A percentile compares a stretch with the other conserved stretches of the same genome.
phyloP scores from a whole-genome alignment of 179 eudicot species.

The Amaranthus tricolor region DNA sequence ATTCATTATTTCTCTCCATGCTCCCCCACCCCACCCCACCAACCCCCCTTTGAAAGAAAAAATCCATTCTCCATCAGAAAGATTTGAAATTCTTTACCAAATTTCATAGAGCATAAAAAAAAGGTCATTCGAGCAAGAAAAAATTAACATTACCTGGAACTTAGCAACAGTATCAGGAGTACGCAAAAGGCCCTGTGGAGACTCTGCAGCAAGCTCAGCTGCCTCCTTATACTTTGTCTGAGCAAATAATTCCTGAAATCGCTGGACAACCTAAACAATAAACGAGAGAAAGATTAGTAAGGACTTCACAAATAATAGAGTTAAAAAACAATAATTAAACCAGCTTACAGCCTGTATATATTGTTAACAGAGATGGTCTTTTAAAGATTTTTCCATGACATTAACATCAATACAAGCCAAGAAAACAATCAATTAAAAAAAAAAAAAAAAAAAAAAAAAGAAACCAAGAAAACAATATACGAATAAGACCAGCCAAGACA shows the following conservation, averaged over 20 bases:
- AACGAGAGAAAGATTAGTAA: background rate
- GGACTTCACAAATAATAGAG: background rate
- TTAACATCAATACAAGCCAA: background rate
- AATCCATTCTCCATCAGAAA: no score
- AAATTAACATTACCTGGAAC: constrained; percentile 59
- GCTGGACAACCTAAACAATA: constrained; percentile 82
- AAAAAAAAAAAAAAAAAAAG: no score
- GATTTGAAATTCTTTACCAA: no score
- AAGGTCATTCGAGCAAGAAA: background rate
- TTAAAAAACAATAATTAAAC: no score
- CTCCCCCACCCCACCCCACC: no score
- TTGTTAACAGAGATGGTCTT: background rate
- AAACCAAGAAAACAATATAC: no score
- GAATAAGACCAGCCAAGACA: no score
- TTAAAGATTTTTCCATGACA: background rate
- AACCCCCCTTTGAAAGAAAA: no score
- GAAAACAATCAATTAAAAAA: no score
- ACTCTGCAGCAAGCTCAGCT: constrained; percentile 99
- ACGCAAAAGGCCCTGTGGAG: constrained; percentile 95
- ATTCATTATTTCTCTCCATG: no score
- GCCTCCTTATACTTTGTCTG: constrained; percentile 98
- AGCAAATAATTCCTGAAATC: constrained; percentile 95
- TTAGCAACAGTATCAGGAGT: constrained; percentile 97
- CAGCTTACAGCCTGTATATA: background rate
- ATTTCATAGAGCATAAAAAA: background rate